Evolutionary conservation across 768 basidiomycete species (phyloP).

Genomic region (Xerocomus brunneocitrinus): DNA sequence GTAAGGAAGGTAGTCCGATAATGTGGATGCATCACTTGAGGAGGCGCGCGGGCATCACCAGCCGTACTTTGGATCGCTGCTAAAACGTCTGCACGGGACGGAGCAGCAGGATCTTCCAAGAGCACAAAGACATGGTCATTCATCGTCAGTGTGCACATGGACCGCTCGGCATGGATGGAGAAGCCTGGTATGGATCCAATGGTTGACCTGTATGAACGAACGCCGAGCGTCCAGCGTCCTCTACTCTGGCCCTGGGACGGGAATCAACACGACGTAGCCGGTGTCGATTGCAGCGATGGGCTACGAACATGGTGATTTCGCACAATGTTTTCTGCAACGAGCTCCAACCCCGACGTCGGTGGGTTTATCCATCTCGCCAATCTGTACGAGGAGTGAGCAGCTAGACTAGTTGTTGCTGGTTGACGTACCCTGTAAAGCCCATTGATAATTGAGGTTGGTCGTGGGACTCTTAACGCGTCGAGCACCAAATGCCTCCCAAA

Average conservation of each 20-base stretch:
- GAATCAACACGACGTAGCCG: conserved; percentile 11
- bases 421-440: conserved; percentile 60
- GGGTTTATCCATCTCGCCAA: conserved; percentile 81
- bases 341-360: conserved; percentile 64
- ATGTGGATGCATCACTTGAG: conserved; percentile 34
- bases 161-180: conserved; percentile 54
- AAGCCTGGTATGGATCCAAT: conserved; percentile 51
- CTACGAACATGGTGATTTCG: conserved; percentile 62
- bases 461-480: conserved; percentile 24
- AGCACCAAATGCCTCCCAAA: conserved; percentile 31
- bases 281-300: conserved; percentile 10
- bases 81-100: conserved; percentile 56
- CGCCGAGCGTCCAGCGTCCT: conserved; percentile 65
- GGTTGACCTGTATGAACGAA: conserved; percentile 74
- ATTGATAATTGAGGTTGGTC: conserved; percentile 28
- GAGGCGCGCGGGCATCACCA: conserved; percentile 10
- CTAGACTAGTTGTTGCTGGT: not conserved
- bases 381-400: conserved; percentile 33
- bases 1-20: conserved; percentile 77
- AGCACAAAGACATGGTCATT: conserved; percentile 76
- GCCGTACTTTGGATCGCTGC: conserved; percentile 37
- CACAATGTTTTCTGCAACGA: conserved; percentile 63
- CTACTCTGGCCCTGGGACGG: conserved; percentile 48
- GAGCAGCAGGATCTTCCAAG: conserved; percentile 71
- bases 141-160: conserved; percentile 75